Conservation (phyloP, 176 grass and related monocot species). For the Zizania latifolia region DNA sequence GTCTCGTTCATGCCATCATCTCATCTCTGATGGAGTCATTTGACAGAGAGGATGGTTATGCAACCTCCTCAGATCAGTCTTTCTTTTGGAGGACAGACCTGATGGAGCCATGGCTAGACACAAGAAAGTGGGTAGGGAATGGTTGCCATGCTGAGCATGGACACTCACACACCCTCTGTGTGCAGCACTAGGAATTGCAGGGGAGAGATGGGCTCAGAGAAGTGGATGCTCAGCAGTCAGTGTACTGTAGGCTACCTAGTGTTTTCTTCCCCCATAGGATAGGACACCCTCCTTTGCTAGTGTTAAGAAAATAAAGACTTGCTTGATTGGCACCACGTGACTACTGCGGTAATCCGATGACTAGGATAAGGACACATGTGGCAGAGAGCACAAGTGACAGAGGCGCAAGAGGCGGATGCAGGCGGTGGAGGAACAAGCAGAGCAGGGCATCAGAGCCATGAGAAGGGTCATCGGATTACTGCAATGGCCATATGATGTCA, state of each 20-base stretch:
- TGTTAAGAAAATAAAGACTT: too few species aligned
- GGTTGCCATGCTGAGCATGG: conserved; percentile 21
- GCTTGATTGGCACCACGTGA: too few species aligned
- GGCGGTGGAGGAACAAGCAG: too few species aligned
- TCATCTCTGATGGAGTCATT: background rate
- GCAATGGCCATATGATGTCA: too few species aligned
- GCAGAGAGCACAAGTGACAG: too few species aligned
- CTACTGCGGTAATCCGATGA: too few species aligned
- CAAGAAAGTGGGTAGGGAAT: conserved; percentile 24
- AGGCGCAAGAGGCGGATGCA: too few species aligned
- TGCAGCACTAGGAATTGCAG: background rate
- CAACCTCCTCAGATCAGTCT: conserved; percentile 10
- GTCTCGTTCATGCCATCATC: background rate
- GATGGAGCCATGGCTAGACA: conserved; percentile 17
- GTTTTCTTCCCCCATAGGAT: background rate
- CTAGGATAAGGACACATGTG: too few species aligned
- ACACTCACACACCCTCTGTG: conserved; percentile 16
- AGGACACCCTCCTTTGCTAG: conserved; percentile 8
- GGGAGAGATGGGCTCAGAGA: background rate
- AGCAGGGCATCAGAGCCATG: too few species aligned
- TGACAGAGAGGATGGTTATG: conserved; percentile 22
- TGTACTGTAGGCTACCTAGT: background rate
- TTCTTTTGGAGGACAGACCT: conserved; percentile 36
- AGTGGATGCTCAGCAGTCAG: background rate
- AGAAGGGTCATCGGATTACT: too few species aligned